phyloP scores from a whole-genome alignment of 1,284 basidiomycete species.

The Coniferiporia sulphurascens region DNA sequence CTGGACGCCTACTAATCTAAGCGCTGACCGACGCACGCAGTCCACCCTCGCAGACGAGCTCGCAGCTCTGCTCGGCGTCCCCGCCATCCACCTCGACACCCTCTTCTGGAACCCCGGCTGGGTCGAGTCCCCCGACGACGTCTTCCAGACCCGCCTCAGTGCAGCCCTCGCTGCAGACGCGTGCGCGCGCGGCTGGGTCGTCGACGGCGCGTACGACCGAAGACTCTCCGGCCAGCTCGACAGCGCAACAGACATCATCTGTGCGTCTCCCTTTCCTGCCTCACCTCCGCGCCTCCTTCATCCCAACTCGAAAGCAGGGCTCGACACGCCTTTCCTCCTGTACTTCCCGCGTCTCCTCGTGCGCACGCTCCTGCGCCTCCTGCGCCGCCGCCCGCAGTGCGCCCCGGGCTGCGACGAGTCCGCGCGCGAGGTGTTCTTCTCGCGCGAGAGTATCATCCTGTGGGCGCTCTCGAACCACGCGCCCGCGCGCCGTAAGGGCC shows the following conservation, averaged over 20 bases:
- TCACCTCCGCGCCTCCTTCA: background rate
- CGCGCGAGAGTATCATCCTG: constrained; percentile 52
- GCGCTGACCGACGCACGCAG: constrained; percentile 26
- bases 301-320: constrained; percentile 38
- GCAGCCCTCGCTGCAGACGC: constrained; percentile 25
- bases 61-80: constrained; percentile 40
- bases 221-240: constrained; percentile 31
- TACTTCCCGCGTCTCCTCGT: constrained; percentile 53
- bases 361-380: constrained; percentile 47
- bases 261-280: constrained; percentile 32
- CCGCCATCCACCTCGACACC: constrained; percentile 39
- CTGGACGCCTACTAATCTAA: background rate
- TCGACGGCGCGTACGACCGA: constrained; percentile 41
- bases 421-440: constrained; percentile 40
- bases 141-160: constrained; percentile 34
- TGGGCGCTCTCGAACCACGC: constrained; percentile 48
- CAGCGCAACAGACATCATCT: constrained; percentile 52
- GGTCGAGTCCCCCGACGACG: constrained; percentile 31
- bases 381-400: constrained; percentile 38
- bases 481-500: constrained; percentile 24
- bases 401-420: constrained; percentile 50
- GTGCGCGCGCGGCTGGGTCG: constrained; percentile 40
- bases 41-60: constrained; percentile 45
- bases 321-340: constrained; percentile 54
- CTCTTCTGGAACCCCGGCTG: constrained; percentile 48